Evolutionary conservation across 768 basidiomycete genomes (phyloP), one percentile per base, ranked within the genome.

Genomic region (Hemileccinum impolitum): DNA sequence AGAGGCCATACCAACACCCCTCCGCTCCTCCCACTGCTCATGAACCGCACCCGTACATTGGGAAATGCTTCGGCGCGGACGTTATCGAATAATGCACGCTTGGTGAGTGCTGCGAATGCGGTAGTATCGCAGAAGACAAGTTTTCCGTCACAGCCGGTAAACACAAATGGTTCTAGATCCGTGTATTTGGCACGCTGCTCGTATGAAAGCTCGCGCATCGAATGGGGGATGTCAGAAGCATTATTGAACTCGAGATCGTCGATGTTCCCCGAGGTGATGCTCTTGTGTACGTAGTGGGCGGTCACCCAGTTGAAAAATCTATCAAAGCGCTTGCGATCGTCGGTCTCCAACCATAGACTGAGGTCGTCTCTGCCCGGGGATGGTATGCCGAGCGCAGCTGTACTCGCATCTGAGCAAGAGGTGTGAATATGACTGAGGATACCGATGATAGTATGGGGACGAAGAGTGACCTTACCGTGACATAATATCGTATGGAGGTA

Each of bases 401-500:
- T 9, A 12, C 6, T 47, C 7, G 47, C n/a, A 38, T 61, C 60
- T 61, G 31, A 30, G 14, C 5, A 25, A 12, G 18, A 17, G 2
- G 1, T 28, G 3, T 11, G 1, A 17, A 25, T 18, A 10, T 7
- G 9, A 4, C 6, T 18, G 36, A 17, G 36, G 18, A 37, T 11
- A 8, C 3, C 10, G 28, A 8, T n/a, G 13, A 28, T 19, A 13
- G n/a, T 15, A 45, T 19, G 15, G 21, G 12, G 23, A 23, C 19
- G 13, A 47, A 39, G 3, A 7, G 2, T 13, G 3, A 3, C 17
- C 60, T 41, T 18, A 61, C 59, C 60, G 2, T 61, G 59, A 31
- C 13, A 34, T 15, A 59, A n/a, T 6, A 53, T n/a, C 0, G 59
- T 61, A 14, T 62, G 59, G 1, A 61, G 57, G 43, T 61, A 56